Evolutionary conservation across 2,329 filamentous ascomycete species (phyloP), one percentile per base, ranked within the genome.

Genomic region (Penicillium psychrosexuale): DNA sequence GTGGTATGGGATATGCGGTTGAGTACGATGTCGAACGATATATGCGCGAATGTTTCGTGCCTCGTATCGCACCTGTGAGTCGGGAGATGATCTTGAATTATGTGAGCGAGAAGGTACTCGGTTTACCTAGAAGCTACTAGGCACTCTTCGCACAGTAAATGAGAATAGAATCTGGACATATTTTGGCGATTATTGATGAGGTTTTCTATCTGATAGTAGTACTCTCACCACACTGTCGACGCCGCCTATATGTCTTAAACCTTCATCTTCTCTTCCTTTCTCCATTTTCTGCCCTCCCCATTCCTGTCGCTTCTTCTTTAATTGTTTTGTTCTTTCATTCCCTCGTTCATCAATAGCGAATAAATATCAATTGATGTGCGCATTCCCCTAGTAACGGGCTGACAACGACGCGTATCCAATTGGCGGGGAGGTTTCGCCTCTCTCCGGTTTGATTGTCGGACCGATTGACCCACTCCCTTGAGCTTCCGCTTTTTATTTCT

Each of bases 11-110:
- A 0, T 86, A 85, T 70, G 82, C 83, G 7, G 78, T 81, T 56
- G 83, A 85, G 62, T 85, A 84, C 62, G 80, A 86, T 66, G 83
- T 85, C 0, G 83, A 85, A 69, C 71, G 83, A 44, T 86, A 82
- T 67, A 61, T 85, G 50, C 73, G 83, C 36, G 83, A 85, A 67
- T 80, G 79, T 49, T 78, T 85, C 54, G 82, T 85, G 9, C 83
- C 83, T 1, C 66, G 83, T 22, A 82, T 85, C 56, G 83, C 83
- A 3, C 83, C 83, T 0, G 80, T 85, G 6, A 83, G 80, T 55
- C 69, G 80, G 51, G 81, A 77, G 60, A 77, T 77, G 75, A 76
- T 77, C 30, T 61, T 74, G 60, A 77, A 76, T 55, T 77, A 75
- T 55, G 69, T 78, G 12, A 73, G 75, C 44, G 75, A 78, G 61